Evolutionary conservation across 1,284 basidiomycete genomes (phyloP), one percentile per base, ranked within the genome.

Genomic region (Apiotrichum gracile): DNA sequence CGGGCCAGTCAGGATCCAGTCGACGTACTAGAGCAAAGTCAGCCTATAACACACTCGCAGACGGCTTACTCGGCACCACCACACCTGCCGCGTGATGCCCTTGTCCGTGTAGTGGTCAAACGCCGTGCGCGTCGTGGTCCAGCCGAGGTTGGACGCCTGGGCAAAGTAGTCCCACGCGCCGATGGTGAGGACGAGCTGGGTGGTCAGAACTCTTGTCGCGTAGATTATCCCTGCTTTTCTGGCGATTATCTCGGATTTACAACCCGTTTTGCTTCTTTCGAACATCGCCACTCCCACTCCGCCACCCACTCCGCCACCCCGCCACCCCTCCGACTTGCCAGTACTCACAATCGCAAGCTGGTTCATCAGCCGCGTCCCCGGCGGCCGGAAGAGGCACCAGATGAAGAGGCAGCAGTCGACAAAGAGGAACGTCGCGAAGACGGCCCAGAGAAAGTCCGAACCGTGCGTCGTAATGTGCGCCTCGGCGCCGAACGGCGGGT

Each of bases 111-210:
- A 63, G 57, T 78, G 69, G 38, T 64, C 57, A 65, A 80, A 83
- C 64, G 82, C 80, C 52, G 79, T 78, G 3, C 45, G 51, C 56
- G 83, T 67, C 37, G 80, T 74, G 4, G 82, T 79, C 44, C 73
- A 75, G 26, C 84, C 83, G 49, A 84, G 77, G 67, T 84, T 77
- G 13, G 81, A 82, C 1, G 83, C 83, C 79, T 83, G 80, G 19
- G 77, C 74, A 68, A 82, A 83, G 74, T 77, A 76, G 24, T 77
- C 67, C 46, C 81, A 68, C 3, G 73, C 54, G 0, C 76, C 66
- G 1, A 78, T 79, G 3, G 78, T 73, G 22, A 82, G 67, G 19
- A 82, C 75, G 57, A 81, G 61, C 60, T 61, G 47, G 3, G 19
- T 8, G 48, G 38, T 14, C 37, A 38, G 5, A 26, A 27, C 14